Evolutionary conservation across 176 grass and related monocot species (phyloP).

Genomic region (Tuctoria greenei): DNA sequence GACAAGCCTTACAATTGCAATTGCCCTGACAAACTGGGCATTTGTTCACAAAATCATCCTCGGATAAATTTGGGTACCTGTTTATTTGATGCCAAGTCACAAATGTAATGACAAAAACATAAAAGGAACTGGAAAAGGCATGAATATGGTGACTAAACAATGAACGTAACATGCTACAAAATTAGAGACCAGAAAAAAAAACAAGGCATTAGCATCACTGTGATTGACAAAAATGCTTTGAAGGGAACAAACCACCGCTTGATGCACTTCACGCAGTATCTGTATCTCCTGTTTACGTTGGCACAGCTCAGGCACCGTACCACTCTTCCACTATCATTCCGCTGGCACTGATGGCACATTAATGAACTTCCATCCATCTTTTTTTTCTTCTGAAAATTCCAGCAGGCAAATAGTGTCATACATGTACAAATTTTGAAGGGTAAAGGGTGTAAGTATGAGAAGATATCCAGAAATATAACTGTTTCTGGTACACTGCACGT

Average conservation of each 20-base stretch:
- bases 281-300: background rate
- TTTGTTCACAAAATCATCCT: conserved; percentile 35
- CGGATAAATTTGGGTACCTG: conserved; percentile 66
- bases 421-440: background rate
- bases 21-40: conserved; percentile 51
- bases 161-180: background rate
- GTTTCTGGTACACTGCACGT: too few relatives aligned
- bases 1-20: conserved; percentile 65
- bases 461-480: too few relatives aligned
- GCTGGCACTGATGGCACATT: conserved; percentile 87
- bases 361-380: background rate
- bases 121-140: background rate
- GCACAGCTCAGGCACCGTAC: conserved; percentile 48
- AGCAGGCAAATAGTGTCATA: background rate
- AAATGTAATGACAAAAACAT: background rate
- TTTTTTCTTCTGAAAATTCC: background rate
- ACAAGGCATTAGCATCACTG: too few relatives aligned
- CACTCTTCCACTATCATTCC: conserved; percentile 57
- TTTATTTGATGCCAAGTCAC: conserved; percentile 1
- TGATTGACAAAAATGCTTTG: background rate
- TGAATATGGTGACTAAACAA: too few relatives aligned
- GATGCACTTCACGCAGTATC: conserved; percentile 70
- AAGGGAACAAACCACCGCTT: conserved; percentile 47
- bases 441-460: too few relatives aligned
- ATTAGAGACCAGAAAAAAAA: too few relatives aligned